A percentile compares a stretch with the other conserved stretches of the same genome.
phyloP scores from a whole-genome alignment of 2,329 filamentous ascomycete genomes.

The Tolypocladium tropicale region DNA sequence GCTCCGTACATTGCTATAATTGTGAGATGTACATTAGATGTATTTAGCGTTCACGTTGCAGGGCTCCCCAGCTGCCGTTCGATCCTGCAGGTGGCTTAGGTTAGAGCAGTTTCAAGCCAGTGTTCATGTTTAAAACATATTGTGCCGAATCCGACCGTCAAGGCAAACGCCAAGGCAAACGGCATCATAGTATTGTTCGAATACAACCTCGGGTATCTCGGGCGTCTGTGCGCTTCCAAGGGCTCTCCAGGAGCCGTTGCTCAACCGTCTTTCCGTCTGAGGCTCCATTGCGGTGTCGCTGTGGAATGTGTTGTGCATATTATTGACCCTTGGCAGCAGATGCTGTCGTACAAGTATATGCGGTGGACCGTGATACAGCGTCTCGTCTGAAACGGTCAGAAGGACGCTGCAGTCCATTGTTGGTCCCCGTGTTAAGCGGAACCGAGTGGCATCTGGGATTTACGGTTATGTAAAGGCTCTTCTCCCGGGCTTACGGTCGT shows the following conservation, averaged over 20 bases:
- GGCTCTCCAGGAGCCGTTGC: neutral
- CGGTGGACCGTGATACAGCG: neutral
- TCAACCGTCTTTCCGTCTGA: neutral
- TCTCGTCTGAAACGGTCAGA: neutral
- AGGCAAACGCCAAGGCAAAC: neutral
- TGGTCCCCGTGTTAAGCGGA: neutral
- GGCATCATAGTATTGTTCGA: neutral
- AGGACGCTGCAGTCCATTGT: too few species aligned
- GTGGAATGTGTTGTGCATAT: neutral
- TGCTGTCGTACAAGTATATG: neutral
- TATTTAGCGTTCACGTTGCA: neutral
- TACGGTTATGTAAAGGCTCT: neutral
- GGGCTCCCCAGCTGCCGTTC: neutral
- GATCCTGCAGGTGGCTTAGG: neutral
- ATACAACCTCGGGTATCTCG: neutral
- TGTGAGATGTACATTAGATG: neutral
- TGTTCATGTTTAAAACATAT: neutral
- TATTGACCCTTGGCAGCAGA: neutral
- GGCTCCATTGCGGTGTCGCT: neutral
- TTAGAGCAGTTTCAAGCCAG: neutral
- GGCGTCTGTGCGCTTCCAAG: neutral
- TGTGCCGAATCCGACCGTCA: neutral
- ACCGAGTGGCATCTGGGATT: neutral
- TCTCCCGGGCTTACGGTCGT: too few species aligned
- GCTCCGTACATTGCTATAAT: neutral